Evolutionary conservation across 2,329 filamentous ascomycete species (phyloP), one percentile per base, ranked within the genome.

Genomic region (Metarhizium robertsii): DNA sequence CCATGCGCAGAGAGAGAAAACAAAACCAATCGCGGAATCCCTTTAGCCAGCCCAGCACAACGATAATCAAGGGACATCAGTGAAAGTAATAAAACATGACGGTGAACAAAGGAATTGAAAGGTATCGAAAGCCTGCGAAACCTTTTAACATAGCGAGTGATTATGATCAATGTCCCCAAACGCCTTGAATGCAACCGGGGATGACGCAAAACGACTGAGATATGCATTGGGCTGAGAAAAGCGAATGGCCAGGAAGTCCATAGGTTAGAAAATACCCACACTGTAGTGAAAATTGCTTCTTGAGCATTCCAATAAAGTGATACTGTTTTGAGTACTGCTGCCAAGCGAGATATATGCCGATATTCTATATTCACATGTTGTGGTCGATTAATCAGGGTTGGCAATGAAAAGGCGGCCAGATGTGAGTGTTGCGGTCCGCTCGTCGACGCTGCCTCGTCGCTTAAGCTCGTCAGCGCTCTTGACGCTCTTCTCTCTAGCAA

Each of bases 401-500:
- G 90, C 90, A 66, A 95, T 91, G 70, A 88, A 94, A 57, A 95
- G 78, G 59, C 89, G 81, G 51, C 84, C 84, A 32, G 82, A 79
- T 20, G 81, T 84, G 68, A 94, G 85, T 1, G 88, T 92, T 71
- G 84, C 86, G 5, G 87, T 88, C 65, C 87, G 79, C 70, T 94
- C 90, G 67, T 94, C 90, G 51, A 95, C 88, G 66, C 89, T 94
- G 55, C 90, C 90, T 65, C 88, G 79, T 62, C 90, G 79, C 64
- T 79, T 80, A 55, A 95, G 74, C 59, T 92, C 89, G 29, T 90
- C 88, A 3, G 81, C 78, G 53, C 78, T 84, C 72, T 83, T 86
- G 54, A 80, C 75, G 64, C 81, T 85, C 75, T 86, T 85, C 66
- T 86, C 80, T 58, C 83, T 77, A 20, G 83, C 79, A 53, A 86